Evolutionary conservation across 306 rosid species (phyloP).

Genomic region (Trichosanthes truncata): DNA sequence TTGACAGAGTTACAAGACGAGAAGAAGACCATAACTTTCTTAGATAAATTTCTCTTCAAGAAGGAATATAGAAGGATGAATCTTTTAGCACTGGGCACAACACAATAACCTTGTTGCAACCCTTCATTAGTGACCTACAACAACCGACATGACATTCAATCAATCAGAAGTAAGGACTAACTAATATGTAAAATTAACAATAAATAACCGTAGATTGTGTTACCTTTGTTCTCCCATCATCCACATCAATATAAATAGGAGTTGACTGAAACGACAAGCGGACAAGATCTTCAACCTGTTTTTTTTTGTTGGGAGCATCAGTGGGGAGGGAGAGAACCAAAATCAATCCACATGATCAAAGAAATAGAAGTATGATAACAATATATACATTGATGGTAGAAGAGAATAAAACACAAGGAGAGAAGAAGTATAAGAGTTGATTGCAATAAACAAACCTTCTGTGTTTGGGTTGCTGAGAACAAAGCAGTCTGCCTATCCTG

Average conservation of each 20-base stretch:
- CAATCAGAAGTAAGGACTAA: background rate
- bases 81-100: slow-evolving; percentile 74
- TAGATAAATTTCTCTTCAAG: slow-evolving; percentile 56
- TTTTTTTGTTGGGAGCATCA: slow-evolving; percentile 1
- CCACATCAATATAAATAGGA: slow-evolving; percentile 70
- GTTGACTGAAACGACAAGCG: slow-evolving; percentile 44
- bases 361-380: background rate
- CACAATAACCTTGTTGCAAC: slow-evolving; percentile 86
- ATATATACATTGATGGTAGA: background rate
- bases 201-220: background rate
- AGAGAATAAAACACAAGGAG: background rate
- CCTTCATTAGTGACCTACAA: slow-evolving; percentile 92
- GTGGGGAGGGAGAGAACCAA: background rate
- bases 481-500: slow-evolving; percentile 94
- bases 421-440: background rate
- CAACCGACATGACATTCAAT: background rate
- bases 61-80: slow-evolving; percentile 76
- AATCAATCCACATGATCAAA: background rate
- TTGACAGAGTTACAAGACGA: slow-evolving; percentile 91
- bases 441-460: slow-evolving; percentile 49
- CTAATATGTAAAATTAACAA: background rate
- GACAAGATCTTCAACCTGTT: slow-evolving; percentile 83
- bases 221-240: slow-evolving; percentile 81
- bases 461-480: slow-evolving; percentile 95
- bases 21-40: slow-evolving; percentile 96